Evolutionary conservation across 2,329 filamentous ascomycete species (phyloP).

Genomic region (Penicillium sp.): DNA sequence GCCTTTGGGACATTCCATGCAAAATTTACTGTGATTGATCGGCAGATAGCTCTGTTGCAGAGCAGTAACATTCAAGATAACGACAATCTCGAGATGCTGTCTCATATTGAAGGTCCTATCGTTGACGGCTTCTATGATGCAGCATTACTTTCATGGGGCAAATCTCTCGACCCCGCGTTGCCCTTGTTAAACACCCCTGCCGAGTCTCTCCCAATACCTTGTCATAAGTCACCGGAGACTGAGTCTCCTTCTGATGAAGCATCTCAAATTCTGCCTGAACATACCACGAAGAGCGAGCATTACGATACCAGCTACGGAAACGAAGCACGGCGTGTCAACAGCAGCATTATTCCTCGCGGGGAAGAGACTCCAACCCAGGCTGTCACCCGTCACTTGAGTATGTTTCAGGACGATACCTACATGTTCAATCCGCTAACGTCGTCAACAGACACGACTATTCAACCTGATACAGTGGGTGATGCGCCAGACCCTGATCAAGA

Average conservation of each 20-base stretch:
- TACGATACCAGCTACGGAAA: constrained; percentile 59
- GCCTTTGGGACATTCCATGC: constrained; percentile 69
- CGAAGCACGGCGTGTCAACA: constrained; percentile 60
- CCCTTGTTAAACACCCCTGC: constrained; percentile 53
- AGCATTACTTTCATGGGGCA: constrained; percentile 67
- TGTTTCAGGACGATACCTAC: not conserved
- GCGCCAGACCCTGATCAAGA: constrained; percentile 51
- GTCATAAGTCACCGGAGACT: constrained; percentile 12
- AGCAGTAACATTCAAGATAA: constrained; percentile 76
- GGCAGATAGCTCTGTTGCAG: constrained; percentile 63
- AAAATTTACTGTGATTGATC: constrained; percentile 73
- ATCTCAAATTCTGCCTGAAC: constrained; percentile 5
- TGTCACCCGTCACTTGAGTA: constrained; percentile 60
- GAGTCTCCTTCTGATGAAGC: constrained; percentile 51
- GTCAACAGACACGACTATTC: constrained; percentile 49
- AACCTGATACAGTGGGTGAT: constrained; percentile 47
- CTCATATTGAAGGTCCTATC: constrained; percentile 68
- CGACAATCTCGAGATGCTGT: constrained; percentile 76
- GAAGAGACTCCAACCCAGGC: constrained; percentile 54
- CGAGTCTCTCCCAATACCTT: constrained; percentile 23
- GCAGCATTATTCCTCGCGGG: constrained; percentile 47
- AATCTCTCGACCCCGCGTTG: constrained; percentile 55
- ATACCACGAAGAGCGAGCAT: constrained; percentile 49
- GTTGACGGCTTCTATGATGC: constrained; percentile 72
- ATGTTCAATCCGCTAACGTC: not conserved